Evolutionary conservation across 2,329 filamentous ascomycete genomes (phyloP).

Genomic region (Pseudogymnoascus sp.): DNA sequence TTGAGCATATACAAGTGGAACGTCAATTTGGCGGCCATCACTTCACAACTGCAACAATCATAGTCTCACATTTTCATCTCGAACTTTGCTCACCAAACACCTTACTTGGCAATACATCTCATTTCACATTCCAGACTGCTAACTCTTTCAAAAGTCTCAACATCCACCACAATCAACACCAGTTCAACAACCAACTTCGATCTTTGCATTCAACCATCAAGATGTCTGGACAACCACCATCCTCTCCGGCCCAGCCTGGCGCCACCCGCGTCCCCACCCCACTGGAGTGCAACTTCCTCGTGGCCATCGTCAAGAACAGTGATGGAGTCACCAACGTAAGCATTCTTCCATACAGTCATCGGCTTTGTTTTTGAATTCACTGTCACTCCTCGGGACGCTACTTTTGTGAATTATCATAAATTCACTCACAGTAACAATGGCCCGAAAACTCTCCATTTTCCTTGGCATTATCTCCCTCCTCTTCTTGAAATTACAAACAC

Average conservation of each 20-base stretch:
- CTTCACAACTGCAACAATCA: not conserved
- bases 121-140: not conserved
- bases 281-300: not conserved
- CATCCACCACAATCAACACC: not conserved
- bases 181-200: not conserved
- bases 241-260: not conserved
- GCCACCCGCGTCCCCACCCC: not conserved
- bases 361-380: not conserved
- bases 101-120: not conserved
- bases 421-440: not conserved
- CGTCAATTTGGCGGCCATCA: not conserved
- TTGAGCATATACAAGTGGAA: not conserved
- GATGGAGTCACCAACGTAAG: conserved; percentile 7
- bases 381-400: not conserved
- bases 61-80: not conserved
- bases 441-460: not conserved
- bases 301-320: not conserved
- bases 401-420: not conserved
- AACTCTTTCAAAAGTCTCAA: not conserved
- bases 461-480: not conserved
- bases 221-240: not conserved
- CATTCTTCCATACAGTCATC: not conserved
- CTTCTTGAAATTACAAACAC: not conserved
- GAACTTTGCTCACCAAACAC: not conserved
- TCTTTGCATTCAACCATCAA: not conserved